phyloP scores from a whole-genome alignment of 306 rosid genomes.

The Malus sieversii region DNA sequence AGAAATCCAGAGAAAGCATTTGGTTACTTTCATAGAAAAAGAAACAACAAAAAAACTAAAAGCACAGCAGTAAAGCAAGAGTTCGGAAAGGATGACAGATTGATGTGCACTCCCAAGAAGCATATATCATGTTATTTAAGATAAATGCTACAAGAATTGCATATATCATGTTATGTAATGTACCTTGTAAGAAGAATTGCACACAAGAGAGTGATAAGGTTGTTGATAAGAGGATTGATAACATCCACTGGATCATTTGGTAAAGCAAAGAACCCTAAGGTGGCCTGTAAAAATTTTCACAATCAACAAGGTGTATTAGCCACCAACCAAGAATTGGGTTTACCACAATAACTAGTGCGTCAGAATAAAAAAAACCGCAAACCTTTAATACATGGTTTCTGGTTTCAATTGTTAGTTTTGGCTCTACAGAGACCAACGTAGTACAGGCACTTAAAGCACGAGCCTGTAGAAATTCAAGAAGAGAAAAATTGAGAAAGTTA shows the following conservation, averaged over 20 bases:
- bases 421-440: constrained; percentile 92
- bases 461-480: constrained; percentile 46
- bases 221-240: constrained; percentile 71
- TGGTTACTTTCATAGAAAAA: not conserved
- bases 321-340: not conserved
- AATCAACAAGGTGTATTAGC: constrained; percentile 7
- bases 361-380: not conserved
- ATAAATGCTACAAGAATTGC: not conserved
- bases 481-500: not conserved
- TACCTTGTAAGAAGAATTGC: constrained; percentile 98
- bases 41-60: not conserved
- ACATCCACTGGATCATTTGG: constrained; percentile 86
- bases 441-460: constrained; percentile 97
- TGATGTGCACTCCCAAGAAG: not conserved
- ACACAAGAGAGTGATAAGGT: constrained; percentile 84
- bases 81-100: not conserved
- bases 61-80: not conserved
- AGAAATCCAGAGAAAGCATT: not conserved
- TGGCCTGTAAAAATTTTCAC: constrained; percentile 65
- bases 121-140: no score
- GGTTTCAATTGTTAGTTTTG: constrained; percentile 87
- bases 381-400: constrained; percentile 87
- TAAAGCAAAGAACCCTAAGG: constrained; percentile 91
- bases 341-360: not conserved
- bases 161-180: not conserved